Evolutionary conservation across 768 basidiomycete species (phyloP), one percentile per base, ranked within the genome.

Genomic region (Rhodotorula sphaerocarpa): DNA sequence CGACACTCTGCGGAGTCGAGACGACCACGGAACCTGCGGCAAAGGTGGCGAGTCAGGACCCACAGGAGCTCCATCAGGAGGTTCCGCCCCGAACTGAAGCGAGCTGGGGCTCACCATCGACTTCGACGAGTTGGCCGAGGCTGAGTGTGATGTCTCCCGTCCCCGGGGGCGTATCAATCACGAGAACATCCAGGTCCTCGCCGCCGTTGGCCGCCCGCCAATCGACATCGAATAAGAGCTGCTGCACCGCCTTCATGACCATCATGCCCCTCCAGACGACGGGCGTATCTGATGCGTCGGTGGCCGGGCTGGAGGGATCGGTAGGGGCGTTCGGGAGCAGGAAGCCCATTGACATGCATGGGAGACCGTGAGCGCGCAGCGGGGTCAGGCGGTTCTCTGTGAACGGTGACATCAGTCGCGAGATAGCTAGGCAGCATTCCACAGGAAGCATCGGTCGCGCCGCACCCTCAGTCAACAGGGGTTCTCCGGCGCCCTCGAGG

Each of bases 231-330:
- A 99, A 96, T 2, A 96, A 80, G 0, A 97, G 79, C 73, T 96
- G 92, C 74, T 96, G 92, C 0, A 92, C 90, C 30, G 92, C 91
- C 73, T 96, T 96, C 77, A 93, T 91, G 2, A 96, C 93, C 93
- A 96, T 97, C 27, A 95, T 81, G 4, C 93, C 93, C 30, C 93
- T 81, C 93, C 93, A 99, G 34, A 93, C 88, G 36, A 96, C 80
- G 0, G 91, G 85, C 0, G 84, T 83, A 72, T 92, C 89, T 14
- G 52, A n/a, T 3, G 34, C 45, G 5, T 21, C 16, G 28, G 27
- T 21, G 11, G 41, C 28, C 55, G 46, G 2, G 33, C 48, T 41
- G 2, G 41, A 42, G 1, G 55, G 52, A 20, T 51, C 55, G 5
- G 60, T 76, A 1, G 87, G 86, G 31, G 52, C 45, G 51, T 59